Conservation (phyloP, 495 filamentous ascomycete genomes). For the Penicillium paxilli region DNA sequence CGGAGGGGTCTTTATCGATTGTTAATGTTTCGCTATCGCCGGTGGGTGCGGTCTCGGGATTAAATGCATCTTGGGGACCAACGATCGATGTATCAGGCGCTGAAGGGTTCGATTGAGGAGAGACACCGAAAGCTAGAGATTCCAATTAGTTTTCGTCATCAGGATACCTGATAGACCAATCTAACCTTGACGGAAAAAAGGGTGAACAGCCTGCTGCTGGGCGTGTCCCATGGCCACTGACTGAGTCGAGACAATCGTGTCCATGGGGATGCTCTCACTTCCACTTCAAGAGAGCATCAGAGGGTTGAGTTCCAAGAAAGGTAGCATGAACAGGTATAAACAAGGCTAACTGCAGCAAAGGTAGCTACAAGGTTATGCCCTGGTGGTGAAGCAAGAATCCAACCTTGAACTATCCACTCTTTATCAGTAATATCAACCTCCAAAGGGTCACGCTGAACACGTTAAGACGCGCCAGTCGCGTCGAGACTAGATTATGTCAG, state of each 20-base stretch:
- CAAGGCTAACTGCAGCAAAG: background rate
- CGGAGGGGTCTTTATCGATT: background rate
- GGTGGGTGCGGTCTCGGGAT: background rate
- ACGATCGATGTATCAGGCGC: background rate
- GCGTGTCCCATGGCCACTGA: slow-evolving; percentile 43
- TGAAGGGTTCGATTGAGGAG: slow-evolving; percentile 9
- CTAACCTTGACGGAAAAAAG: slow-evolving; percentile 45
- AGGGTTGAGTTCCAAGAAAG: background rate
- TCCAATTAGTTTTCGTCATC: no score
- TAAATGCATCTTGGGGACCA: background rate
- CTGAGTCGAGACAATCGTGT: slow-evolving; percentile 23
- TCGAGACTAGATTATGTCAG: slow-evolving; percentile 26
- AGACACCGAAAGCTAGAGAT: slow-evolving; percentile 21
- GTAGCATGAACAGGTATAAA: background rate
- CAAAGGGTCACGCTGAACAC: no score
- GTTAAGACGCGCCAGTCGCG: slow-evolving; percentile 28
- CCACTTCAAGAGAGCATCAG: background rate
- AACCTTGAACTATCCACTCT: background rate
- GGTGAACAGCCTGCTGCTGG: slow-evolving; percentile 41
- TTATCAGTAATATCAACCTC: background rate
- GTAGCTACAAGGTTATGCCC: no score
- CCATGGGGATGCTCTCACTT: slow-evolving; percentile 19
- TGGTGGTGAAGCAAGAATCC: no score
- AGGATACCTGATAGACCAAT: no score
- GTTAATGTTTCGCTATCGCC: background rate